These are phyloP conservation scores for Umbelopsis sp. DNA, from an alignment of 192 early-diverging fungal species.

Conservation along the genomic window DNA sequence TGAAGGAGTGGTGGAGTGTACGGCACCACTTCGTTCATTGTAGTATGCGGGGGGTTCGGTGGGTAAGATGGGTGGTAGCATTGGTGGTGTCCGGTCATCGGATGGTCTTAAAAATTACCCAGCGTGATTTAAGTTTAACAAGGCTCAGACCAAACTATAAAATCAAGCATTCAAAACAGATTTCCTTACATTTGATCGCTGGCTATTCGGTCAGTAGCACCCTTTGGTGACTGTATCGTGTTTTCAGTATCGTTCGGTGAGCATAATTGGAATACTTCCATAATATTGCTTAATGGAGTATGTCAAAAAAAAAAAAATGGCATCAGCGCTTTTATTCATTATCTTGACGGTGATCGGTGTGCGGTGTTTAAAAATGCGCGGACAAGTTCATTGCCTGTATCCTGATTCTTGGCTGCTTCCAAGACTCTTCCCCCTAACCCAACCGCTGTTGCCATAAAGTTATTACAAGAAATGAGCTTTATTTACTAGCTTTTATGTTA, in stretches of 20 bases:
- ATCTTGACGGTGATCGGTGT: background rate
- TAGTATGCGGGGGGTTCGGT: background rate
- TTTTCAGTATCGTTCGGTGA: background rate
- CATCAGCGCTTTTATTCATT: too few relatives aligned
- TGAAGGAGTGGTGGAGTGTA: background rate
- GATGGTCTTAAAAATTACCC: background rate
- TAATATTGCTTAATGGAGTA: constrained; percentile 7
- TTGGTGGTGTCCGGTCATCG: background rate
- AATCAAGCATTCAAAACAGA: background rate
- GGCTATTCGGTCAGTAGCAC: background rate
- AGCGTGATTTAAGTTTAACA: background rate
- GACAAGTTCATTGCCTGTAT: too few relatives aligned
- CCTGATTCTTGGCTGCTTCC: too few relatives aligned
- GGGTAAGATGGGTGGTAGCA: constrained; percentile 8
- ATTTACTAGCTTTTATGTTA: background rate
- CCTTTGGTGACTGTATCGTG: background rate
- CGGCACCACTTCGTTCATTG: background rate
- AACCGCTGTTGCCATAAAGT: background rate
- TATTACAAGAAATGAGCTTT: background rate
- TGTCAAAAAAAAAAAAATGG: constrained; percentile 4
- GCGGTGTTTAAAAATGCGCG: background rate
- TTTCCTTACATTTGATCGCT: background rate
- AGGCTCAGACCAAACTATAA: background rate
- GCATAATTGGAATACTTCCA: constrained; percentile 17
- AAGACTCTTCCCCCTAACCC: too few relatives aligned